Conservation (phyloP, 257 asterid genomes). For the Cruciata laevipes region DNA sequence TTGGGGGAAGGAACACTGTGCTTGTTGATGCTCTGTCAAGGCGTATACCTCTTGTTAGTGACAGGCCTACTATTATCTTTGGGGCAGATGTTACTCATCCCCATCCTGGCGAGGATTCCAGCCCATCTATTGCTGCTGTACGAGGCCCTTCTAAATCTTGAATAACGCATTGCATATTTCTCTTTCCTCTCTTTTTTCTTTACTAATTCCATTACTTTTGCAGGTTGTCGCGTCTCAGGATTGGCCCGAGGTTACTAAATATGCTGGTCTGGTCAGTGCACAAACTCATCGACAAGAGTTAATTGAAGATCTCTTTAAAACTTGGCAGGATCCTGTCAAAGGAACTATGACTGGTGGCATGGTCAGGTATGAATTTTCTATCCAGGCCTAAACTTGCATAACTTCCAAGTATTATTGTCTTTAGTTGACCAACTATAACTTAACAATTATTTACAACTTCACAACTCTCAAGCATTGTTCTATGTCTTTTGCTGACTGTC, state of each 20-base stretch:
- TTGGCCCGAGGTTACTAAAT: slow-evolving; percentile 94
- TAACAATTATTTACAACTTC: too few species aligned
- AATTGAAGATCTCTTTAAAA: slow-evolving; percentile 74
- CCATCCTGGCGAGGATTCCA: slow-evolving; percentile 98
- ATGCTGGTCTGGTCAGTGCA: slow-evolving; percentile 93
- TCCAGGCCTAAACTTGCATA: too few species aligned
- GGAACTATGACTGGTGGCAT: slow-evolving; percentile 90
- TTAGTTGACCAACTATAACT: too few species aligned
- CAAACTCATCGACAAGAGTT: slow-evolving; percentile 97
- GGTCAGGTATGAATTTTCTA: slow-evolving; percentile 54
- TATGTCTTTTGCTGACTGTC: background rate
- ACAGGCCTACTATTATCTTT: slow-evolving; percentile 83
- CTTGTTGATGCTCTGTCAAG: slow-evolving; percentile 78
- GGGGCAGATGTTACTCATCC: slow-evolving; percentile 99
- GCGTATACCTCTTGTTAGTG: slow-evolving; percentile 91
- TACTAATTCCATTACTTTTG: slow-evolving; percentile 10
- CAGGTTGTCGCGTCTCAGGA: slow-evolving; percentile 99
- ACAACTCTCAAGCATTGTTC: too few species aligned
- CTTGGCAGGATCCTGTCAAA: slow-evolving; percentile 77
- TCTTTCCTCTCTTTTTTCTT: background rate
- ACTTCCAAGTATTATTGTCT: too few species aligned
- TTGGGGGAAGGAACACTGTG: slow-evolving; percentile 93
- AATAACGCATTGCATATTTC: background rate
- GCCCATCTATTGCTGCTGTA: slow-evolving; percentile 99
- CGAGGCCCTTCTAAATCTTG: background rate